Evolutionary conservation across 129 eudicot species (phyloP), one percentile per base, ranked within the genome.

Genomic region (Chrysanthemum makinoi): DNA sequence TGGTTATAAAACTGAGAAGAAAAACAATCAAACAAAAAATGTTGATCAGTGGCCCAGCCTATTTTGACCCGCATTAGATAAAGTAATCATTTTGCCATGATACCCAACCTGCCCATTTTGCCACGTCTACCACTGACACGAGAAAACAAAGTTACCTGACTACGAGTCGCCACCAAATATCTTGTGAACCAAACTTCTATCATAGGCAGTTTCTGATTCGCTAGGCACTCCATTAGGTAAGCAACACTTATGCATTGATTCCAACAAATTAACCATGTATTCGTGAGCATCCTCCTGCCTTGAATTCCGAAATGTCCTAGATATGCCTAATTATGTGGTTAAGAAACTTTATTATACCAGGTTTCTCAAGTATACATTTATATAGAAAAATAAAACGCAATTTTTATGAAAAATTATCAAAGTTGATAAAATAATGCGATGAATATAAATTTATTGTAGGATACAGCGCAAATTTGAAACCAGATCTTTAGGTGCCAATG

Each of bases 221-320:
- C 92, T 86, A 17, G 97, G 96, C 72, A 89, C 88, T 66, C 97
- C 97, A 5, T 86, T 82, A 39, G 99, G 97, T 65, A 94, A 82
- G 85, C 99, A 94, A 78, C 99, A 94, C 57, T 84, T 94, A 75
- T 94, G 99, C 99, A 94, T 94, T 14, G 99, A 87, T 73, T 94
- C 99, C 62, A 94, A 81, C 65, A 94, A 77, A 72, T 87, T 88
- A 15, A 94, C 96, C 99, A 94, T 94, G 84, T 94, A 94, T 69
- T 94, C 99, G 71, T 94, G 99, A 1, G 99, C 99, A 76, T 94
- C 99, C 79, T 94, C 97, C 81, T 94, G 99, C 74, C 99, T 87
- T 16, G 97, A 85, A 84, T 80, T 90, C 51, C 97, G 78, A 62
- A 94, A 94, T 51, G 75, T 94, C 65, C 97, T 82, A 39, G 97